Evolutionary conservation across 805 yeast genomes (phyloP), one percentile per base, ranked within the genome.

Genomic region (Yueomyces sinensis): DNA sequence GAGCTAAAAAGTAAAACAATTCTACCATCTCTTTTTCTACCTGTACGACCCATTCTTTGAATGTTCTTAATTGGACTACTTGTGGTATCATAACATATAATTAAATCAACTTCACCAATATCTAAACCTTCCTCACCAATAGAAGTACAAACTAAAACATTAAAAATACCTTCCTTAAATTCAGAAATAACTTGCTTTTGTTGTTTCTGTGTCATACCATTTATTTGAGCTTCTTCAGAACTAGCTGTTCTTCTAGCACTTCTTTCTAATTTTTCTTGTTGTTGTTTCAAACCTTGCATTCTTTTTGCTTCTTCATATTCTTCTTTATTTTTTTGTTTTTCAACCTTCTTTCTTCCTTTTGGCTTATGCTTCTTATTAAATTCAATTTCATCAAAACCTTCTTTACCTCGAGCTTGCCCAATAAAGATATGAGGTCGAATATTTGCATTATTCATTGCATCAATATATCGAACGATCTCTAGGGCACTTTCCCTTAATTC

Each of bases 111-210:
- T 53, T 93, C 96, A 23, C 98, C 98, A 44, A 91, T 93, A 63
- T 91, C 98, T 43, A 91, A 66, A 31, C 99, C 99, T 63, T 91
- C 99, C 54, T 91, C 99, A 32, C 97, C 99, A 50, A 91, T 89
- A 0, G 95, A 86, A 0, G 99, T 91, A 4, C 97, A 95, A 5
- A 91, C 95, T 16, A 91, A 60, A 7, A 83, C 74, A 50, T 91
- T 93, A 47, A 72, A 72, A 1, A 57, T 64, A 6, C 94, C 95
- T 0, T 56, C 48, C 46, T 78, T 82, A 58, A 91, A 91, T 37
- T 76, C 65, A 22, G 68, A 68, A 20, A 91, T 77, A 9, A 83
- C 68, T 37, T 76, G 78, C 44, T 83, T 84, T 49, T 91, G 99
- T 30, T 72, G 67, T 46, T 81, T 82, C 49, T 91, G 99, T 27